phyloP scores from a whole-genome alignment of 768 basidiomycete species.

The Auriscalpium orientale region DNA sequence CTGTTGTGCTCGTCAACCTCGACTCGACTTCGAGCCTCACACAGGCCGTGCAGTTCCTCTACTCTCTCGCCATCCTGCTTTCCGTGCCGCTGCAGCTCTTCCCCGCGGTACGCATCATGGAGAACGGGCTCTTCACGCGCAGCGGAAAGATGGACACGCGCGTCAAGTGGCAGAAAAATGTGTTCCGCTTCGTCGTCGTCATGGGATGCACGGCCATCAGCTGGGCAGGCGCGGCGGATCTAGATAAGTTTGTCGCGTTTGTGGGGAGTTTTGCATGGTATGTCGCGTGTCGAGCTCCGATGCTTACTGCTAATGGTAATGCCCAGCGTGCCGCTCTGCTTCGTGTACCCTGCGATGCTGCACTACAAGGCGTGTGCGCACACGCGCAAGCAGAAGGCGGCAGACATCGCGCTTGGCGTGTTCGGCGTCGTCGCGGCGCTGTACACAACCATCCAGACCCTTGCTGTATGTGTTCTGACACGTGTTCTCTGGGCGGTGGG shows the following conservation, averaged over 20 bases:
- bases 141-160: constrained; percentile 75
- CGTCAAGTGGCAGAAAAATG: constrained; percentile 97
- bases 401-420: constrained; percentile 64
- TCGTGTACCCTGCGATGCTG: constrained; percentile 89
- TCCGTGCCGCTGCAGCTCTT: constrained; percentile 94
- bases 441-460: constrained; percentile 78
- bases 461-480: constrained; percentile 40
- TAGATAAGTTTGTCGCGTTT: constrained; percentile 94
- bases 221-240: constrained; percentile 75
- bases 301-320: background rate
- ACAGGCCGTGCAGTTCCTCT: constrained; percentile 83
- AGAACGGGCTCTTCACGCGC: constrained; percentile 85
- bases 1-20: constrained; percentile 93
- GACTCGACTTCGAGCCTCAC: constrained; percentile 79
- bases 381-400: constrained; percentile 55
- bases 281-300: constrained; percentile 18
- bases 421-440: constrained; percentile 68
- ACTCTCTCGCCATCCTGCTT: constrained; percentile 87
- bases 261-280: constrained; percentile 93
- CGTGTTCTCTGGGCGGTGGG: background rate
- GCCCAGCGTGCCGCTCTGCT: constrained; percentile 82
- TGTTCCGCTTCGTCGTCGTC: constrained; percentile 71
- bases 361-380: constrained; percentile 83
- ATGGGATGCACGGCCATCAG: constrained; percentile 76
- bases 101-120: constrained; percentile 95